Evolutionary conservation across 805 yeast species (phyloP).

Genomic region (Pichia deserticola): DNA sequence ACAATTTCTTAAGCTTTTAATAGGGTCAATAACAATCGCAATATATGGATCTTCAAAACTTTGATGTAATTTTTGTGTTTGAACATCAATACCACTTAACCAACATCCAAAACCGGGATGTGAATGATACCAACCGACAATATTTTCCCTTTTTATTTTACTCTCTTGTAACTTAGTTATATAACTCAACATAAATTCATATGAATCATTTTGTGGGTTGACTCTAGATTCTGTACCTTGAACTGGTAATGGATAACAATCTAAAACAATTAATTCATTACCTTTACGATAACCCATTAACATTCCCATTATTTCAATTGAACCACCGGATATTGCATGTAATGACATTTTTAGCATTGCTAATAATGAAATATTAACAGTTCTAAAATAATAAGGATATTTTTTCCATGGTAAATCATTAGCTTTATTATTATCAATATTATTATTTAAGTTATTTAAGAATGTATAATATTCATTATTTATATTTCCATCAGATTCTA

Average conservation of each 20-base stretch:
- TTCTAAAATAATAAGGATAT: conserved; percentile 54
- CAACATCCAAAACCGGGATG: conserved; percentile 98
- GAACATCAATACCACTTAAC: conserved; percentile 89
- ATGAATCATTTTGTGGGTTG: conserved; percentile 88
- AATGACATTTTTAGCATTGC: conserved; percentile 70
- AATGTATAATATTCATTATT: not conserved
- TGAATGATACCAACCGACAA: conserved; percentile 95
- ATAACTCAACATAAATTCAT: conserved; percentile 90
- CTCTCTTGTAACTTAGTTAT: conserved; percentile 46
- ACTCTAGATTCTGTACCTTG: conserved; percentile 96
- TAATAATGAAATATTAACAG: conserved; percentile 57
- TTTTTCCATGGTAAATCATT: conserved; percentile 44
- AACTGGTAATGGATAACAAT: conserved; percentile 82
- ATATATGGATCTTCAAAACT: conserved; percentile 86
- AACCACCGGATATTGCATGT: conserved; percentile 79
- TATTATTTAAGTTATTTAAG: not conserved
- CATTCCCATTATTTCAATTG: conserved; percentile 94
- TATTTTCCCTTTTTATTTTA: conserved; percentile 48
- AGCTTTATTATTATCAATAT: not conserved
- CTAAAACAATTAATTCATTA: conserved; percentile 59
- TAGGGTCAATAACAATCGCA: conserved; percentile 85
- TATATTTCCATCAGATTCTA: not conserved
- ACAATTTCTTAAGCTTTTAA: conserved; percentile 53
- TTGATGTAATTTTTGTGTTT: conserved; percentile 81
- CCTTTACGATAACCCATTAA: conserved; percentile 63